Conservation (phyloP, 176 grass and related monocot genomes). For the Ensete glaucum region DNA sequence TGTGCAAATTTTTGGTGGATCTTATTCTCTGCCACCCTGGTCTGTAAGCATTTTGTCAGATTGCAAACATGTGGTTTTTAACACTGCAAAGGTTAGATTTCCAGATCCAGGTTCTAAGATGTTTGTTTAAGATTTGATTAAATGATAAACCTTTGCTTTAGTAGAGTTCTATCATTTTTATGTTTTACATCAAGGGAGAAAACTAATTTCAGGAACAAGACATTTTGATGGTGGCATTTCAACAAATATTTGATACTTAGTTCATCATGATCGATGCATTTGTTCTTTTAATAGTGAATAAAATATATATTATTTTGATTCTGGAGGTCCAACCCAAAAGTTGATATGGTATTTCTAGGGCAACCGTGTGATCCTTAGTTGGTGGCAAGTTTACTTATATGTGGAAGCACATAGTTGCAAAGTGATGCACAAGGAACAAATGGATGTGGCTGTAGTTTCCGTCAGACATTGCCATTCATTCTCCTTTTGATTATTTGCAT, state of each 20-base stretch:
- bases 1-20: conserved; percentile 69
- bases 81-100: conserved; percentile 64
- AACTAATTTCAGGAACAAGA: neutral
- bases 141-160: neutral
- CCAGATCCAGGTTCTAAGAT: neutral
- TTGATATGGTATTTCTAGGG: neutral
- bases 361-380: neutral
- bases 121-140: neutral
- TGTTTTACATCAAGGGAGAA: neutral
- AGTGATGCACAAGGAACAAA: too few species aligned
- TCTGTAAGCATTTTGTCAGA: conserved; percentile 96
- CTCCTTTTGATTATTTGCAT: too few species aligned
- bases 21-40: conserved; percentile 77
- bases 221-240: conserved; percentile 1
- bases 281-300: neutral
- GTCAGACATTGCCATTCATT: too few species aligned
- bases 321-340: neutral
- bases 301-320: neutral
- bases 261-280: neutral
- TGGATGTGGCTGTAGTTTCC: too few species aligned
- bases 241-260: neutral
- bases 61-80: conserved; percentile 77
- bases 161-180: neutral
- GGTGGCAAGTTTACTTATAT: neutral
- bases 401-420: neutral